phyloP scores from a whole-genome alignment of 331 rosid genomes.

The Cydonia oblonga region DNA sequence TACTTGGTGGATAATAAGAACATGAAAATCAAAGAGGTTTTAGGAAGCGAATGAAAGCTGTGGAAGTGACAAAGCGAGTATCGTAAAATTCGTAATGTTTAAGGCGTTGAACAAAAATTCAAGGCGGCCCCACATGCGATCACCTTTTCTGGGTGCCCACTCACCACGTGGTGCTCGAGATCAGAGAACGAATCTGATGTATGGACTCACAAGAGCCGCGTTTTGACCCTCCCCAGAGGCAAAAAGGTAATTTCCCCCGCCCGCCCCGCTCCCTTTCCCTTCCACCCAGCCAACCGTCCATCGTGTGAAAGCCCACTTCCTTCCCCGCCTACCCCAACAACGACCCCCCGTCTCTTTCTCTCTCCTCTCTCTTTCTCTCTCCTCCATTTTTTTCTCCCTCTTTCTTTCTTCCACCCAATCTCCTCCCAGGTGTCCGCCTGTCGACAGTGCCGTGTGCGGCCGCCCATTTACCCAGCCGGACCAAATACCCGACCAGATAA shows the following conservation, averaged over 20 bases:
- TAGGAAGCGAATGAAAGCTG: background rate
- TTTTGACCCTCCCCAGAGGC: constrained; percentile 15
- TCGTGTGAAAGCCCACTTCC: background rate
- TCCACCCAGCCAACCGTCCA: background rate
- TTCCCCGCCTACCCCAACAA: background rate
- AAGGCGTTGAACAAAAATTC: constrained; percentile 26
- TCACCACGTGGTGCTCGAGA: constrained; percentile 73
- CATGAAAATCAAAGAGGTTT: background rate
- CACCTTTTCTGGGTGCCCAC: constrained; percentile 35
- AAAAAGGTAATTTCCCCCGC: background rate
- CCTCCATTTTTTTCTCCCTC: background rate
- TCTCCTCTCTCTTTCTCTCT: background rate
- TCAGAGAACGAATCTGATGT: constrained; percentile 26
- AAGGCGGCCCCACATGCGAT: constrained; percentile 33
- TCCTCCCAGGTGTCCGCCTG: background rate
- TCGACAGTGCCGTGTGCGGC: background rate
- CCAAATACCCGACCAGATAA: background rate
- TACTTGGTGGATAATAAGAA: no score
- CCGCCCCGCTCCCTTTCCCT: background rate
- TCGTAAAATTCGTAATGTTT: constrained; percentile 13
- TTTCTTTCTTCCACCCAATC: constrained; percentile 10
- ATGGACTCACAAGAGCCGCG: constrained; percentile 29
- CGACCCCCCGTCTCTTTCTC: background rate
- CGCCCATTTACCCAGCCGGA: background rate
- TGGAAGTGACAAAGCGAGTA: background rate